Evolutionary conservation across 805 yeast species (phyloP), one percentile per base, ranked within the genome.

Genomic region (Kazachstania psychrophila): DNA sequence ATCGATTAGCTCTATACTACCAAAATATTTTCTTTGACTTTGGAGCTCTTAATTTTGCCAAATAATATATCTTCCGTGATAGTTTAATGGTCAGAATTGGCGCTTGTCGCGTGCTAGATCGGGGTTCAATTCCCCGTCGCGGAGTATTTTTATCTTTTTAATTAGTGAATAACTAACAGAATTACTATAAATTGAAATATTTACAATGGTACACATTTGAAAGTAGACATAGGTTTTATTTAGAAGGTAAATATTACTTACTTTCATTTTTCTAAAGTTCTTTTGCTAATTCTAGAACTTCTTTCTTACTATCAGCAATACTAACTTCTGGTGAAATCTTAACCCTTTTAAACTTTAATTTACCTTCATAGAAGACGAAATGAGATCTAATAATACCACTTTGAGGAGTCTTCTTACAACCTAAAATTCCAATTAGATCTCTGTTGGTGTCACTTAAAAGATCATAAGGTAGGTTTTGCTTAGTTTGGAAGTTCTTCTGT

Each of bases 321-420:
- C 87, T 78, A 9, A 56, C 66, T 46, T 73, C 79, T 14, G 81
- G 81, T 10, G 67, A 60, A 23, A 67, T 49, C 40, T 61, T 64
- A 23, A 68, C 49, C 33, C 64, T 60, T 36, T 62, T 64, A 23
- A 51, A 52, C 22, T 48, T 59, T 47, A 87, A 67, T 44, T 74
- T 70, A 11, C 96, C 96, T 52, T 85, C 78, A 28, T 69, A 73
- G 58, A 92, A 82, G 30, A 89, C 72, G 85, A 94, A 88, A 54
- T 89, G 95, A n/a, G 95, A 84, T 55, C 98, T 74, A 38, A 77
- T 73, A 34, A 81, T 74, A 5, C 95, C 94, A 12, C 63, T 55
- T 14, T 67, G 60, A 23, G 94, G 86, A 1, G 68, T 52, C 65
- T 88, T 89, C 51, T 78, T 81, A 16, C 94, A 95, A 5, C 96